A percentile compares a stretch with the other conserved stretches of the same genome.
Evolutionary conservation across 495 filamentous ascomycete species (phyloP).

Genomic region (Cercophora scortea): DNA sequence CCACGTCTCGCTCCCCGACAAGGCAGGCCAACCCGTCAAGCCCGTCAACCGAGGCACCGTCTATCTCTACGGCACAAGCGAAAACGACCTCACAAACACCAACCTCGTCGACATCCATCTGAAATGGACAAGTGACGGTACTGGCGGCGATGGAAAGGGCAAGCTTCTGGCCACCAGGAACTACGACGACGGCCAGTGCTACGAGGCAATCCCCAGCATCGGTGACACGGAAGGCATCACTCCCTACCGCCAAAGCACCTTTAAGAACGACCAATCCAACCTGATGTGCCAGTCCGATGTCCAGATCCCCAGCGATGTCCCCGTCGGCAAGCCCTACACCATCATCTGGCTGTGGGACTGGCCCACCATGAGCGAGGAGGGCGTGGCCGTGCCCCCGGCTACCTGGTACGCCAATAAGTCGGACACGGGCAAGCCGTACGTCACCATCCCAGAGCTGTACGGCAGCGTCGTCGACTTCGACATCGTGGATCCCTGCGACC

Average conservation of each 20-base stretch:
- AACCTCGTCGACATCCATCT: constrained; percentile 62
- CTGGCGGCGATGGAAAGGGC: constrained; percentile 67
- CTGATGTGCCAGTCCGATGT: constrained; percentile 76
- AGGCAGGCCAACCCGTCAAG: constrained; percentile 44
- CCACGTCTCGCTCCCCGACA: constrained; percentile 63
- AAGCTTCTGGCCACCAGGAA: constrained; percentile 61
- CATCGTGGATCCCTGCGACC: constrained; percentile 32
- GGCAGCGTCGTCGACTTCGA: constrained; percentile 76
- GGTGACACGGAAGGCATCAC: constrained; percentile 40
- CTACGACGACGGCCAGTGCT: constrained; percentile 81
- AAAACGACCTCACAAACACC: constrained; percentile 41
- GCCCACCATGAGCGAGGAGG: constrained; percentile 39
- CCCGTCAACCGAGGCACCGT: constrained; percentile 65
- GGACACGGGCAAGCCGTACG: constrained; percentile 41
- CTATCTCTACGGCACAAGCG: constrained; percentile 74
- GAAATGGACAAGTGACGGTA: constrained; percentile 67
- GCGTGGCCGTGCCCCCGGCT: constrained; percentile 19
- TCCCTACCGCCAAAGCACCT: constrained; percentile 36
- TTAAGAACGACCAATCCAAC: constrained; percentile 30
- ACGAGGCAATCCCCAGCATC: constrained; percentile 45
- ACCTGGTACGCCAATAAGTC: constrained; percentile 22
- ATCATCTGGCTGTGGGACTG: constrained; percentile 95
- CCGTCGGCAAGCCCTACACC: constrained; percentile 50
- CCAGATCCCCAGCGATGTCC: constrained; percentile 51
- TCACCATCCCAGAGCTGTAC: constrained; percentile 54